A percentile compares a stretch with the other conserved stretches of the same genome.
phyloP scores from a whole-genome alignment of 2,329 filamentous ascomycete genomes.

The Verticillium tricorpus region DNA sequence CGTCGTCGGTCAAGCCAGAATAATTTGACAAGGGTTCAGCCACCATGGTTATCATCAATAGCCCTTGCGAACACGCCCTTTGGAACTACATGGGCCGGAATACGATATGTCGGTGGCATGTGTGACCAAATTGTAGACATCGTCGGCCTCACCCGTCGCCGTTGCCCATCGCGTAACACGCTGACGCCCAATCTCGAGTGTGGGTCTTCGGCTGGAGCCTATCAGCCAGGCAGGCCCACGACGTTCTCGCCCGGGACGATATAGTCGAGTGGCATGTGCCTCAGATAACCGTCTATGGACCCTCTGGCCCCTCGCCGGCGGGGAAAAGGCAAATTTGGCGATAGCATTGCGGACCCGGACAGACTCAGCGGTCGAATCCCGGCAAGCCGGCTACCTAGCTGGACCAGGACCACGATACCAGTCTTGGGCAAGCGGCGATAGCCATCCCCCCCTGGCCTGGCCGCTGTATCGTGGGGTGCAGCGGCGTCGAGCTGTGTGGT shows the following conservation, averaged over 20 bases:
- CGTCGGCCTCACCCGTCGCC: background rate
- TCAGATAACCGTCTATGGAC: background rate
- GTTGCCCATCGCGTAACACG: background rate
- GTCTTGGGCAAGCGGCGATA: background rate
- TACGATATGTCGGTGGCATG: background rate
- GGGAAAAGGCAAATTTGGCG: background rate
- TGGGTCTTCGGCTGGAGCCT: background rate
- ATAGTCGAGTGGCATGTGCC: background rate
- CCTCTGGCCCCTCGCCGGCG: background rate
- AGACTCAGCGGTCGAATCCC: background rate
- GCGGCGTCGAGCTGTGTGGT: background rate
- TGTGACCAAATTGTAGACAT: background rate
- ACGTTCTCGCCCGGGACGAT: background rate
- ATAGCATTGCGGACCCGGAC: background rate
- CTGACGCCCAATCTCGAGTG: background rate
- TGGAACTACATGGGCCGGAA: background rate
- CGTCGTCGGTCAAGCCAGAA: background rate
- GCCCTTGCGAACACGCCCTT: background rate
- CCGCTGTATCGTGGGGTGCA: background rate
- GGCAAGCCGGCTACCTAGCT: background rate
- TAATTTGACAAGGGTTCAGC: background rate
- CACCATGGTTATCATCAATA: background rate
- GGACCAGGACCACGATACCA: background rate
- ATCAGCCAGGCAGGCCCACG: background rate
- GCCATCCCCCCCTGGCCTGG: background rate